Base-by-base conservation (phyloP, 306 rosid genomes). In the Senna siamea region DNA sequence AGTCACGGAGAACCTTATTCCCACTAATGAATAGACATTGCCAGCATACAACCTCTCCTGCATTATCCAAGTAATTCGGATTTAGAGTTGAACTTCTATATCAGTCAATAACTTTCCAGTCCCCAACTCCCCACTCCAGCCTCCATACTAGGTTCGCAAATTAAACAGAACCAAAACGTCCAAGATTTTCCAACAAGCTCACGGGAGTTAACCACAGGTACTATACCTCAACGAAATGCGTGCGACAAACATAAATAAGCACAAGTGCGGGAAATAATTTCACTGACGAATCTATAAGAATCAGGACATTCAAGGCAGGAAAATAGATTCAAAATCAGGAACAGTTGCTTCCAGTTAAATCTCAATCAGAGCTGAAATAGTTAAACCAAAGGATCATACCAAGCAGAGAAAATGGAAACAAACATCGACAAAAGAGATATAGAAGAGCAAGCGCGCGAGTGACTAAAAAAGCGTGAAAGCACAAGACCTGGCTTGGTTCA, bases 271-370 rank as follows among this genome's bases (percentile, higher is more conserved):
- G 56, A 40, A 48, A 50, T n/a, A 50, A 13, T 34, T 26, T 9
- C 30, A 68, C 54, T 17, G 32, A 60, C 77, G 66, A 78, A 82
- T 74, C 74, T 74, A 48, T 66, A 38, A 69, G 59, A 51, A 10
- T 52, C 50, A 76, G 10, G 68, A 70, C 52, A 40, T 51, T 63
- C 37, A 48, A 18, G 41, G 47, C 5, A 46, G 34, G 15, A 32
- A 58, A 47, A 22, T 74, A 84, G 83, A 84, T 84, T 84, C 80
- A 74, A 80, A 74, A 77, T 65, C 69, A 59, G 44, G 41, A 54
- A 70, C 35, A 65, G 69, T 58, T 74, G 15, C 30, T 2, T 57
- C 23, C 26, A 70, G 68, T 57, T 17, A 71, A 74, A 82, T 75
- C 51, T 37, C 58, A 57, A 78, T 32, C 7, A 48, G 38, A 82